Conservation (phyloP, 2,329 filamentous ascomycete species). For the Clonostachys rhizophaga region DNA sequence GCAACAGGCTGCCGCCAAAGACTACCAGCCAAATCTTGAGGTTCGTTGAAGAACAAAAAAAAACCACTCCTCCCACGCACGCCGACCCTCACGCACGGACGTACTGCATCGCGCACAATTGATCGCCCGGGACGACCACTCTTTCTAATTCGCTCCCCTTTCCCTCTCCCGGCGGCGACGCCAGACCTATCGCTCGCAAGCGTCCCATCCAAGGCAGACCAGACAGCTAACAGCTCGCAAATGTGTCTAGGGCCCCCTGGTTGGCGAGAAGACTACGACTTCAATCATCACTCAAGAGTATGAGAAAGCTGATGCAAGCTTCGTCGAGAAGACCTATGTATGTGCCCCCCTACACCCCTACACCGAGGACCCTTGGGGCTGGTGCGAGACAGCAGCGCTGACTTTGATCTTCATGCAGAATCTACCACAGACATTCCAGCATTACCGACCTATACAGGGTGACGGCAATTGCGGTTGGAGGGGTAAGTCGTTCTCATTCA, state of each 20-base stretch:
- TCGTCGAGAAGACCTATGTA: constrained; percentile 69
- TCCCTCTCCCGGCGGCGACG: no score
- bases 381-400: neutral
- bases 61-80: no score
- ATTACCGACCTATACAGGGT: constrained; percentile 82
- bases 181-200: no score
- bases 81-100: no score
- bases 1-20: constrained; percentile 55
- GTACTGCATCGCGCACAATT: no score
- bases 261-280: constrained; percentile 74
- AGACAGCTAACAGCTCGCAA: neutral
- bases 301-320: constrained; percentile 79
- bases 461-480: constrained; percentile 98
- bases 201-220: neutral
- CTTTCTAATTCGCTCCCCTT: no score
- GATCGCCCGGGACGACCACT: no score
- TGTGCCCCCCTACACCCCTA: no score
- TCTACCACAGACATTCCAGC: constrained; percentile 77
- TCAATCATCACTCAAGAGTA: constrained; percentile 79
- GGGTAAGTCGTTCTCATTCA: constrained; percentile 55
- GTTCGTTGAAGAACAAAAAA: constrained; percentile 27
- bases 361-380: no score
- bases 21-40: constrained; percentile 53
- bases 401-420: constrained; percentile 43
- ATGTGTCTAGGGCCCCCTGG: constrained; percentile 66